Percentiles rank a stretch among this genome's conserved stretches.
Conservation (phyloP, 164 flowering plant species). For the Tinospora cordifolia region DNA sequence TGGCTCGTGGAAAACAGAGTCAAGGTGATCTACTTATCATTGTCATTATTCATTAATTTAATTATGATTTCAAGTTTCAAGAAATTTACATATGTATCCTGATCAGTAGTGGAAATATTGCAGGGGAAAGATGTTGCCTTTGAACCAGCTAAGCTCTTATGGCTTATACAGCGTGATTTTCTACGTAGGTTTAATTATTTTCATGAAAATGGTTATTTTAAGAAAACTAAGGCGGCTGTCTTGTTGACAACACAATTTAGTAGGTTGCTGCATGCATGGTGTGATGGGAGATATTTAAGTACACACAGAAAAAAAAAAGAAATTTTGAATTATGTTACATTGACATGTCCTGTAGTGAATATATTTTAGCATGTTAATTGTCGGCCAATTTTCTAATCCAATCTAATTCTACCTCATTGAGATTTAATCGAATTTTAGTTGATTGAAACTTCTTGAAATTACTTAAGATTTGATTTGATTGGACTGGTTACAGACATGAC, state of each 20-base stretch:
- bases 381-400: too few species aligned
- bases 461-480: too few species aligned
- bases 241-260: neutral
- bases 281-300: neutral
- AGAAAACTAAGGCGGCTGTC: neutral
- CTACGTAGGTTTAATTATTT: slow-evolving; percentile 55
- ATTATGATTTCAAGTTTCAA: neutral
- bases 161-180: slow-evolving; percentile 99
- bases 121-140: slow-evolving; percentile 99
- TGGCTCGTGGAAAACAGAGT: slow-evolving; percentile 45
- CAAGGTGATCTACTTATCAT: slow-evolving; percentile 52
- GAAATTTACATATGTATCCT: slow-evolving; percentile 7
- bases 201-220: neutral
- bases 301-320: neutral
- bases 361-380: too few species aligned
- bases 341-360: too few species aligned
- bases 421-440: too few species aligned
- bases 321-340: too few species aligned
- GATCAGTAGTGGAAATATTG: slow-evolving; percentile 15
- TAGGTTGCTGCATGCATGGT: neutral
- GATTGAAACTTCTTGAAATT: too few species aligned
- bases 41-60: neutral
- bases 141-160: slow-evolving; percentile 93
- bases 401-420: too few species aligned
- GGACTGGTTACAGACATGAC: too few species aligned